Evolutionary conservation across 306 rosid genomes (phyloP), one percentile per base, ranked within the genome.

Genomic region (Gleditsia sinensis): DNA sequence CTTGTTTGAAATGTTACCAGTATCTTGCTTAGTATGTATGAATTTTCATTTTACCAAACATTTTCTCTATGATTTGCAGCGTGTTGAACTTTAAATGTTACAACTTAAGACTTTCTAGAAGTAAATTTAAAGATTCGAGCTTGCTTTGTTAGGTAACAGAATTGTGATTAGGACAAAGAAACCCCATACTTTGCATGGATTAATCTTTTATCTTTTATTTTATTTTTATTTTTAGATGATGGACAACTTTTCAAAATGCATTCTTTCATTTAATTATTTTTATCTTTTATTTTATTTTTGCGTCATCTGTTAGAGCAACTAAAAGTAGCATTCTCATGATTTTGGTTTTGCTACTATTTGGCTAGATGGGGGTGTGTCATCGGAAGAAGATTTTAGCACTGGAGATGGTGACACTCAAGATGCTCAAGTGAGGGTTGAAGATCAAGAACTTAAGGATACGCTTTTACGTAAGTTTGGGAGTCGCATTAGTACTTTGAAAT

Each of bases 381-480:
- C 99, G 2, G 96, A 87, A 0, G 97, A 88, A 70, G 96, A 94
- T 61, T 69, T 85, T 0, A 84, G 97, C 64, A 82, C 84, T 10
- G 96, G 93, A 54, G 95, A 90, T 72, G 75, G 83, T 10, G 96
- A 91, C 56, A 75, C 46, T 37, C 95, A 84, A 43, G 97, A 91
- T 45, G 84, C 83, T 51, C 90, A 83, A 64, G 39, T 28, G 32
- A 77, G 73, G 34, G 80, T 85, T 7, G 97, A 90, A 77, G 91
- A 92, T 27, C 89, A 88, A 62, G 92, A 92, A 50, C 95, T 94
- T 3, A 94, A 92, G 83, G 95, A 92, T 20, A 85, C 43, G 75
- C 99, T 94, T 61, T 32, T 90, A 50, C 95, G 96, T 1, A 88
- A 80, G 81, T 94, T 88, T 86, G 99, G 99, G 45, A 81, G 91